Evolutionary conservation across 139 green algal genomes (phyloP), one percentile per base, ranked within the genome.

Genomic region (Chlamydomonas asymmetrica): DNA sequence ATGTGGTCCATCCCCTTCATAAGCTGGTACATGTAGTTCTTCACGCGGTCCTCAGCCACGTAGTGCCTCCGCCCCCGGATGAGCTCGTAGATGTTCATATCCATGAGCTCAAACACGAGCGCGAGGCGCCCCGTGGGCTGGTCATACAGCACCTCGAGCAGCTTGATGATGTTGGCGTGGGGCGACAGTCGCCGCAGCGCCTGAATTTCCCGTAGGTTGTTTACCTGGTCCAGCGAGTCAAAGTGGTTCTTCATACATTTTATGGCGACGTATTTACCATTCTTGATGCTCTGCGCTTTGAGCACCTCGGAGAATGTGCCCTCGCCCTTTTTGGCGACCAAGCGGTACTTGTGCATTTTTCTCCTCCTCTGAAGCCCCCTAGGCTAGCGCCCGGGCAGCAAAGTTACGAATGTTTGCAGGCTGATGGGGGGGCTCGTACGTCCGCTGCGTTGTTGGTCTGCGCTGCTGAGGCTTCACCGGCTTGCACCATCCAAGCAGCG

Each of bases 211-310:
- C 92, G 80, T 57, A 96, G 81, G 66, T 93, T 95, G 87, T 96
- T 95, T 60, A 88, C 79, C 85, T 96, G 91, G 64, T 96, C 92
- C 38, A 95, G 71, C 66, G 68, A 87, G 81, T 95, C 92, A 83
- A 96, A 96, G 78, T 94, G 88, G 74, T 94, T 95, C 78, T 96
- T 96, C 90, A 96, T 95, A 84, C 90, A 95, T 78, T 96, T 96
- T 71, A 96, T 96, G 71, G 92, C 92, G 34, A 94, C 88, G 67
- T 96, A 95, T 64, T 93, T 93, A 63, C 90, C 88, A 73, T 93
- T 95, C 84, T 96, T 96, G 78, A 96, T 91, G 87, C 90, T 94
- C 74, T 96, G 92, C 18, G 92, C 92, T 72, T 95, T 95, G 52
- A 96, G 88, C 80, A 96, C 92, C 75, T 96, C 92, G 13, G 78